Base-by-base conservation (phyloP, 2,329 filamentous ascomycete genomes). In the Sporothrix luriei region DNA sequence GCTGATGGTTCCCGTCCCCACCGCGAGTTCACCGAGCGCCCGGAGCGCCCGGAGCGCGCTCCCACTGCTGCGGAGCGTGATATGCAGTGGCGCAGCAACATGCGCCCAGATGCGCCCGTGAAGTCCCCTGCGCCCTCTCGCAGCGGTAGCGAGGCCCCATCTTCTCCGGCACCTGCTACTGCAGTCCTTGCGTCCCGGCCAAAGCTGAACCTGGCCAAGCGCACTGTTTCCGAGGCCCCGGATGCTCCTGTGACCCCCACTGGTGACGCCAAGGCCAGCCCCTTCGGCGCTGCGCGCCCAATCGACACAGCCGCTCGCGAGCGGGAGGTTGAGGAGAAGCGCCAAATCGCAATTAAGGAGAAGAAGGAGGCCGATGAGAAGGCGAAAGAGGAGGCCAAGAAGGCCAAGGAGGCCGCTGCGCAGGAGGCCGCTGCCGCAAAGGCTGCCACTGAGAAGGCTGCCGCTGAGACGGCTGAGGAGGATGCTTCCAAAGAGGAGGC, bases 261-360 rank as follows among this genome's bases (percentile, higher is more conserved):
- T 29, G 83, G 81, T 40, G 91, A 95, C 76, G 83, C 91, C 54
- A 98, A 97, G 84, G 87, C 93, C 33, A 98, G 91, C 79, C 93
- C 93, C 52, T 99, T 99, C 78, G 95, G 95, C 76, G 94, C 91
- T 72, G 95, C 95, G 69, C 90, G 91, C 72, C 95, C 95, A 69
- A 97, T 98, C 75, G 94, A 99, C 80, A 98, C 94, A 61, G 91
- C 92, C 59, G 87, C 93, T 16, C 90, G 92, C 74, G 94, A 98
- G 82, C 90, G 90, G 75, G 90, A 96, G 79, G 89, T 99, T 70
- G 94, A 96, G 76, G 93, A 97, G 82, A 97, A 93, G 85, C 87
- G 91, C 74, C 84, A 91, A 76, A 84, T 91, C 70, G 86, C 87
- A 7, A 73, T 93, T 33, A 89, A 89, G 73, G 90, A 95, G 79